Conservation (phyloP, 2,329 filamentous ascomycete species). For the Aspergillus hiratsukae region DNA sequence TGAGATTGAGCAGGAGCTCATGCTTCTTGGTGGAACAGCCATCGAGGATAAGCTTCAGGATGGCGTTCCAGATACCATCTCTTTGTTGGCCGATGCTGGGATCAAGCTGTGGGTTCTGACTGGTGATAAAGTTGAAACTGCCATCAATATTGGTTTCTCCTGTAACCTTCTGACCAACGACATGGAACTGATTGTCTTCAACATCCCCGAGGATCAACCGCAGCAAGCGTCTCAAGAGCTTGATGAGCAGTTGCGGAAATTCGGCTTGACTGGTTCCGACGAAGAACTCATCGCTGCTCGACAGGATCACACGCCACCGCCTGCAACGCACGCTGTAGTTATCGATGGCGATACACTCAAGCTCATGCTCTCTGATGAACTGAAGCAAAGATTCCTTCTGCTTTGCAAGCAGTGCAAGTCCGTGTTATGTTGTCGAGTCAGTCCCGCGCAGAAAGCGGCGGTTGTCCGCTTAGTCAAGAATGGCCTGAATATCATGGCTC, state of each 20-base stretch:
- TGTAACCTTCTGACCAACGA: constrained; percentile 96
- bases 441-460: constrained; percentile 93
- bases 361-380: constrained; percentile 72
- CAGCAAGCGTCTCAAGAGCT: constrained; percentile 64
- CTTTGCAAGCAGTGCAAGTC: constrained; percentile 97
- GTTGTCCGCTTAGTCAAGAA: constrained; percentile 94
- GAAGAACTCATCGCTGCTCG: constrained; percentile 76
- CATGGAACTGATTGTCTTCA: constrained; percentile 92
- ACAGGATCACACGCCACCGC: constrained; percentile 79
- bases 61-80: constrained; percentile 93
- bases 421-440: constrained; percentile 95
- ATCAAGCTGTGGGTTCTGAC: constrained; percentile 99
- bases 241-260: constrained; percentile 66
- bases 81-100: constrained; percentile 81
- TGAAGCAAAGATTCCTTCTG: constrained; percentile 89
- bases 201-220: constrained; percentile 70
- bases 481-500: constrained; percentile 91
- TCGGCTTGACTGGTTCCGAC: constrained; percentile 77
- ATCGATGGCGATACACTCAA: constrained; percentile 94
- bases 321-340: constrained; percentile 83
- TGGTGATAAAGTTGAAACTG: constrained; percentile 97
- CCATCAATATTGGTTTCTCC: constrained; percentile 99
- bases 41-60: constrained; percentile 97
- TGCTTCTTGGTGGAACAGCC: constrained; percentile 84
- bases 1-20: constrained; percentile 83